These are phyloP conservation scores for Globisporangium abappressorium DNA, from an alignment of 352 stramenopile genomes.

Conservation along the genomic window DNA sequence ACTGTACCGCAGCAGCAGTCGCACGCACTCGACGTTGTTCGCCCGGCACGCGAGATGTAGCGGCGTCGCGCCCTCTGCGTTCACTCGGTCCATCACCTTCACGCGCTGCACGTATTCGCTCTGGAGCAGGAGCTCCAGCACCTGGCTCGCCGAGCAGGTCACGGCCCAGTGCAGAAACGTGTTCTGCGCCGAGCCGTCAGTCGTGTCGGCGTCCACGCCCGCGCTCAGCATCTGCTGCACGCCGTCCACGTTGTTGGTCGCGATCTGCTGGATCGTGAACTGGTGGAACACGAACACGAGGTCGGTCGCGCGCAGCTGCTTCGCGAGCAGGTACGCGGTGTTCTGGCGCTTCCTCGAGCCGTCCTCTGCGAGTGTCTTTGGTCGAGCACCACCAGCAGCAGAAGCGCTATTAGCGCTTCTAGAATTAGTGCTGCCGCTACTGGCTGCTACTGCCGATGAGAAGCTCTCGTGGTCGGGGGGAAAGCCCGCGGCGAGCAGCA, in stretches of 20 bases:
- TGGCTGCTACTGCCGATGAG: not conserved
- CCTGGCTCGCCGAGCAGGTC: slow-evolving; percentile 60
- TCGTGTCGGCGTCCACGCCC: slow-evolving; percentile 51
- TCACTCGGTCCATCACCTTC: slow-evolving; percentile 47
- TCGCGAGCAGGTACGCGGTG: slow-evolving; percentile 65
- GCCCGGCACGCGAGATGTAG: slow-evolving; percentile 69
- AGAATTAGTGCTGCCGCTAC: not conserved
- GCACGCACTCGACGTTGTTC: slow-evolving; percentile 50
- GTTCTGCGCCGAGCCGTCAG: slow-evolving; percentile 51
- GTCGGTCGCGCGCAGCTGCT: slow-evolving; percentile 52
- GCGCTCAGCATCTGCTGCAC: slow-evolving; percentile 61
- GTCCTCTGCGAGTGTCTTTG: not conserved
- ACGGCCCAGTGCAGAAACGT: slow-evolving; percentile 79
- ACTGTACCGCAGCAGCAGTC: slow-evolving; percentile 42
- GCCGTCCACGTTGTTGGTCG: slow-evolving; percentile 50
- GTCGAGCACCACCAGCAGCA: not conserved
- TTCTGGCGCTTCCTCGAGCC: slow-evolving; percentile 16
- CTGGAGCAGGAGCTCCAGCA: slow-evolving; percentile 47
- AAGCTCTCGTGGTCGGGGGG: slow-evolving; percentile 50
- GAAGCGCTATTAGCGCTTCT: not conserved
- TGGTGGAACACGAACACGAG: slow-evolving; percentile 83
- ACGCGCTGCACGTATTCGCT: slow-evolving; percentile 31
- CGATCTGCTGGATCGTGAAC: slow-evolving; percentile 84
- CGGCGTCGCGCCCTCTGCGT: slow-evolving; percentile 72
- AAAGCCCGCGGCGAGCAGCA: slow-evolving; percentile 76